These are phyloP conservation scores for Thermothelomyces thermophilus DNA, from an alignment of 2,329 filamentous ascomycete species.

Conservation along the genomic window DNA sequence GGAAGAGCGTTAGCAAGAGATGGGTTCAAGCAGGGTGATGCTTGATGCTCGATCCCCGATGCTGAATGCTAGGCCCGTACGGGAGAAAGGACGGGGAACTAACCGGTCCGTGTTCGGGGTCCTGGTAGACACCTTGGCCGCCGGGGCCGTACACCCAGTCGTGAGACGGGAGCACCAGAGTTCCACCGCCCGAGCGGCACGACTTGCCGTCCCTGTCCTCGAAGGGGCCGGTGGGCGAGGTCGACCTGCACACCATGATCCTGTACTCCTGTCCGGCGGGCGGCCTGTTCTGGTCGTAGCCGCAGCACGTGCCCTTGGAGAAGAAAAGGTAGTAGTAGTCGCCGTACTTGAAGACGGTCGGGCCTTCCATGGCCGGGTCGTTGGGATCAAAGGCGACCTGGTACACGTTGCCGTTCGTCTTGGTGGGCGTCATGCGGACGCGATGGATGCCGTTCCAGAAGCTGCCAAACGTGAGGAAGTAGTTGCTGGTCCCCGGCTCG, in stretches of 20 bases:
- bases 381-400: slow-evolving; percentile 48
- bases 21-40: too few relatives aligned
- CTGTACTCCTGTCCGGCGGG: slow-evolving; percentile 53
- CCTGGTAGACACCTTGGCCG: slow-evolving; percentile 53
- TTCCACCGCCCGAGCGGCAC: slow-evolving; percentile 52
- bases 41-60: too few relatives aligned
- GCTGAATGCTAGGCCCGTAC: neutral
- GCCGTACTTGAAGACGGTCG: slow-evolving; percentile 46
- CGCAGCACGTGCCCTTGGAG: slow-evolving; percentile 53
- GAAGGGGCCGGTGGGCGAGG: slow-evolving; percentile 44
- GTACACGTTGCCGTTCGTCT: slow-evolving; percentile 16
- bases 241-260: slow-evolving; percentile 54
- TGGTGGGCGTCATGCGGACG: slow-evolving; percentile 39
- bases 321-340: slow-evolving; percentile 58
- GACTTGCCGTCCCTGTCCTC: slow-evolving; percentile 45
- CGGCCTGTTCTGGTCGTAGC: slow-evolving; percentile 43
- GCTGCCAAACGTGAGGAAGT: slow-evolving; percentile 49
- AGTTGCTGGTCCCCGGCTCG: slow-evolving; percentile 30
- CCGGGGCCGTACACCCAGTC: slow-evolving; percentile 55
- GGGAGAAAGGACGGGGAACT: neutral
- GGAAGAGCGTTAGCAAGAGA: neutral
- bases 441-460: slow-evolving; percentile 57
- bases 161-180: slow-evolving; percentile 50
- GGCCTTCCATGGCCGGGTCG: slow-evolving; percentile 45
- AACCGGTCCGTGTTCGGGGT: slow-evolving; percentile 36